Percentiles rank a stretch among this genome's conserved stretches.
These are phyloP conservation scores for Pseudocercospora musae DNA, from an alignment of 2,329 filamentous ascomycete genomes.

Conservation along the genomic window DNA sequence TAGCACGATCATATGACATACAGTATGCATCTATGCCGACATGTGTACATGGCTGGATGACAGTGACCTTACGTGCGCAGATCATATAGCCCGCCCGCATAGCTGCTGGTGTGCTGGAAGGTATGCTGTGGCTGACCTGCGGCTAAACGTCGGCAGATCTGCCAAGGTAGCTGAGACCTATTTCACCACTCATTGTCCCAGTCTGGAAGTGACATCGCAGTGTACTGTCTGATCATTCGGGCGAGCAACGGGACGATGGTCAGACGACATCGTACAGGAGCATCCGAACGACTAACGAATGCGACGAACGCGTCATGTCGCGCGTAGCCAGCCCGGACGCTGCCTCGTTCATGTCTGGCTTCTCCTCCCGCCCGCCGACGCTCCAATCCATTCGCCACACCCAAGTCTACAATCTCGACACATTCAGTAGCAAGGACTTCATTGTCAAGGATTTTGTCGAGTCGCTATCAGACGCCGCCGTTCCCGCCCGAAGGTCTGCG, in stretches of 20 bases:
- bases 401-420: conserved; percentile 72
- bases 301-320: conserved; percentile 8
- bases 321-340: conserved; percentile 35
- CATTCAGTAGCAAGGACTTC: conserved; percentile 69
- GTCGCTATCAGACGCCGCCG: conserved; percentile 78
- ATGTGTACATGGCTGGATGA: not conserved
- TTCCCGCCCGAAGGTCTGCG: conserved; percentile 75
- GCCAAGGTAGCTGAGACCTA: not conserved
- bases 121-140: not conserved
- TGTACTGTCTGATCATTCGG: not conserved
- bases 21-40: not conserved
- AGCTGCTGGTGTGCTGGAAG: too few species aligned
- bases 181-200: too few species aligned
- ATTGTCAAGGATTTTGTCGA: conserved; percentile 98
- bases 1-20: too few species aligned
- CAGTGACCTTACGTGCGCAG: not conserved
- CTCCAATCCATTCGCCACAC: conserved; percentile 35
- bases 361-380: conserved; percentile 31
- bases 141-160: not conserved
- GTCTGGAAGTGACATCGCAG: not conserved
- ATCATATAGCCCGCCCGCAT: too few species aligned
- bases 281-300: not conserved
- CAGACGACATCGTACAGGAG: not conserved
- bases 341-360: conserved; percentile 41
- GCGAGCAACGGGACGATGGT: not conserved